These are phyloP conservation scores for Dictyostelium capitatum DNA, from an alignment of 78 protist genomes.

Conservation along the genomic window DNA sequence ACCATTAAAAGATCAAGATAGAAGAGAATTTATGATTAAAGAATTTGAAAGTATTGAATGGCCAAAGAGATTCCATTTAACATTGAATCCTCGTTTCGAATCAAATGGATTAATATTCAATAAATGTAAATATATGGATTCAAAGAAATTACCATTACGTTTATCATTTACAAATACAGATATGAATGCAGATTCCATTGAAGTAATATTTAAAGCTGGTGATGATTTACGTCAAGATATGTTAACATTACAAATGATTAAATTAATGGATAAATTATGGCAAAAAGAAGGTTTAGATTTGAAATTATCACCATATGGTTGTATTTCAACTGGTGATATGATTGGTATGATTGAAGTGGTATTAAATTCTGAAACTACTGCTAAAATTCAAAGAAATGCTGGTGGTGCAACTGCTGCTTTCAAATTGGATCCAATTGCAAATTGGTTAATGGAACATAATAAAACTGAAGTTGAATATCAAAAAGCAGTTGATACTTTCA, in stretches of 20 bases:
- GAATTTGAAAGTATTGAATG: conserved; percentile 51
- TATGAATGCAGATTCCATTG: conserved; percentile 41
- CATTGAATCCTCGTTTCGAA: conserved; percentile 78
- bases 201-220: conserved; percentile 93
- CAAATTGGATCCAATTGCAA: conserved; percentile 75
- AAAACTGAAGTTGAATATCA: conserved; percentile 14
- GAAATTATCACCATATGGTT: conserved; percentile 89
- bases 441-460: conserved; percentile 89
- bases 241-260: conserved; percentile 92
- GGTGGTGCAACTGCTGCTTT: conserved; percentile 94
- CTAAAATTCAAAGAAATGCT: conserved; percentile 80
- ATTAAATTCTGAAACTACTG: conserved; percentile 91
- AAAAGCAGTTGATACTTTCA: conserved; percentile 87
- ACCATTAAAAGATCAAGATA: conserved; percentile 51
- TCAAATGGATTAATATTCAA: conserved; percentile 75
- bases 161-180: conserved; percentile 84
- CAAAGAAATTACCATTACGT: conserved; percentile 90
- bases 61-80: conserved; percentile 77
- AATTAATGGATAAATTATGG: conserved; percentile 91
- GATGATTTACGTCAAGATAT: conserved; percentile 96
- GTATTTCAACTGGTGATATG: conserved; percentile 92
- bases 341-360: conserved; percentile 97
- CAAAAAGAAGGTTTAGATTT: conserved; percentile 87
- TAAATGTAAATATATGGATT: conserved; percentile 92
- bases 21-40: conserved; percentile 51